Evolutionary conservation across 208 protist species (phyloP), one percentile per base, ranked within the genome.

Genomic region (Leptomonas pyrrhocoris): DNA sequence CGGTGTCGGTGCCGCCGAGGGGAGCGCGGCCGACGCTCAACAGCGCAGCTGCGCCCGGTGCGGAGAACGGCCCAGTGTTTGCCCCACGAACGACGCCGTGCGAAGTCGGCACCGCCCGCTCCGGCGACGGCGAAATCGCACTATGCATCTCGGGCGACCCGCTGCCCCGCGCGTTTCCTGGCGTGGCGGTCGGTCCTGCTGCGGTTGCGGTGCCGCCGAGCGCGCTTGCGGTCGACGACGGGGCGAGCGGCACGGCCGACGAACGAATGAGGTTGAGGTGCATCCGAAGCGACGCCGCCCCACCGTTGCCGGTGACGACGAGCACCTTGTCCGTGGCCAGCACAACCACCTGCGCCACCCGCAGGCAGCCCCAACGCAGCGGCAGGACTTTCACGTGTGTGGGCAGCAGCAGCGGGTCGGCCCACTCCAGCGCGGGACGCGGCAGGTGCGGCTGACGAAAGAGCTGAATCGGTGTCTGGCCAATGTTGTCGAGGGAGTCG

Each of bases 401-500:
- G 2, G 40, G 43, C 36, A 77, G 79, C 28, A 65, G 28, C 27
- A 77, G 56, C 25, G 85, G 85, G 64, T 89, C 81, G 13, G 73
- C 58, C 31, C 85, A 55, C 70, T 86, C 78, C 34, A 66, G 56
- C 45, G 73, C 49, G 2, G 68, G 66, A 8, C 92, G 80, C 43
- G 73, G 61, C 51, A 70, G 84, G 68, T 99, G 97, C 23, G 79
- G 76, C 54, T 86, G 94, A 11, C 81, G 94, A 70, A 99, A 99
- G 15, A 99, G 74, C 79, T 98, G 97, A 46, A 95, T 94, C 21
- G 97, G 98, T 7, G 97, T 99, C 79, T 99, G 98, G 15, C 98
- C 98, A 90, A 99, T 99, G 76, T 99, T 98, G 66, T 97, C 91
- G 16, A 97, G 85, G 19, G 88, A 94, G 77, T 96, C 92, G 42